Conservation (phyloP, 176 grass and related monocot genomes). For the Bonia amplexicaulis region DNA sequence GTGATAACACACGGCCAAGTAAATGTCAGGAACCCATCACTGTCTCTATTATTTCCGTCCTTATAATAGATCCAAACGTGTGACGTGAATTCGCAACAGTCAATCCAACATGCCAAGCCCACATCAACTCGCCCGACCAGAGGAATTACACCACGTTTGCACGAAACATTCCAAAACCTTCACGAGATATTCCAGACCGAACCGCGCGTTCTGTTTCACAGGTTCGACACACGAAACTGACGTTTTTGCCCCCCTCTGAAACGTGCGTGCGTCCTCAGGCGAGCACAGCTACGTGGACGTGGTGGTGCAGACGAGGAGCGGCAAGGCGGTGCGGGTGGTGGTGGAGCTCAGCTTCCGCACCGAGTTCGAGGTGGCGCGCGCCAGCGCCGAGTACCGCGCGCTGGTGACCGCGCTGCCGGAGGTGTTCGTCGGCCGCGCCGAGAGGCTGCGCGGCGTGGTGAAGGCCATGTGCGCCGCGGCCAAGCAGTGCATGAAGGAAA, state of each 20-base stretch:
- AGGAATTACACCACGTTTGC: background rate
- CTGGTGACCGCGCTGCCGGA: slow-evolving; percentile 65
- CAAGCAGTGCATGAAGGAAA: slow-evolving; percentile 92
- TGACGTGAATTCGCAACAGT: background rate
- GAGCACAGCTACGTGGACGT: slow-evolving; percentile 94
- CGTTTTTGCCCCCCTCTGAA: background rate
- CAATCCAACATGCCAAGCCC: background rate
- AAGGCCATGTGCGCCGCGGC: slow-evolving; percentile 81
- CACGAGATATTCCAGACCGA: background rate
- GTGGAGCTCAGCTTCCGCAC: slow-evolving; percentile 78
- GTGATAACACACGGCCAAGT: background rate
- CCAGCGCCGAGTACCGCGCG: slow-evolving; percentile 58
- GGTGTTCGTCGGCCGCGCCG: slow-evolving; percentile 71
- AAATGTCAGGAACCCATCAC: slow-evolving; percentile 1
- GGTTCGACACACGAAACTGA: background rate
- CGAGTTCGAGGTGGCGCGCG: slow-evolving; percentile 87
- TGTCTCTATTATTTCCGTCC: background rate
- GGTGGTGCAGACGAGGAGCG: slow-evolving; percentile 50
- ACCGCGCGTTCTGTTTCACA: background rate
- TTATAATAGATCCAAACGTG: background rate
- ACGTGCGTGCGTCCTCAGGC: slow-evolving; percentile 28
- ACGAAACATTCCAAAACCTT: background rate
- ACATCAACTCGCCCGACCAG: background rate
- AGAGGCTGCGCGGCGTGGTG: slow-evolving; percentile 59
- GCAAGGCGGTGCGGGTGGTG: slow-evolving; percentile 60